A percentile compares a stretch with the other conserved stretches of the same genome.
Evolutionary conservation across 768 basidiomycete species (phyloP).

Genomic region (Phylloporus sp.): DNA sequence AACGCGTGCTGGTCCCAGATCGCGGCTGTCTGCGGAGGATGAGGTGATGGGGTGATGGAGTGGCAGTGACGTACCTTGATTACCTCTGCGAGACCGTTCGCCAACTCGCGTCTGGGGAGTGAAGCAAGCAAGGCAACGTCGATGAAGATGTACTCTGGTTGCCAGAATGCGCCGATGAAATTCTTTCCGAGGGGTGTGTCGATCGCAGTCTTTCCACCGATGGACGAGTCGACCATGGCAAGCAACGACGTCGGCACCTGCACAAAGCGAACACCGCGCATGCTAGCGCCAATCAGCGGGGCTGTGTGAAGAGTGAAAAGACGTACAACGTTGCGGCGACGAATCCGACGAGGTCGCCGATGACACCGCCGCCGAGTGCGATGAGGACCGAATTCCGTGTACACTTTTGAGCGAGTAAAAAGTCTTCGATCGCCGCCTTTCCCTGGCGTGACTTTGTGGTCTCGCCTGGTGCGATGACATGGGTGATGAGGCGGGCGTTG

Average conservation of each 20-base stretch:
- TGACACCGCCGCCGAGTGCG: slow-evolving; percentile 94
- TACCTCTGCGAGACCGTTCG: slow-evolving; percentile 99
- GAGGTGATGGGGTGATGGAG: neutral
- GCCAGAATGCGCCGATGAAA: slow-evolving; percentile 97
- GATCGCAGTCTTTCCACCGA: slow-evolving; percentile 99
- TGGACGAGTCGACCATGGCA: slow-evolving; percentile 97
- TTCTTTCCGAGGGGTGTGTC: slow-evolving; percentile 99
- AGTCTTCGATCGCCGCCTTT: slow-evolving; percentile 94
- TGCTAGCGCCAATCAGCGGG: slow-evolving; percentile 47
- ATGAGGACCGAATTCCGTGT: slow-evolving; percentile 91
- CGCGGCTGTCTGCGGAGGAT: slow-evolving; percentile 77
- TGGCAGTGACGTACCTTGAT: slow-evolving; percentile 66
- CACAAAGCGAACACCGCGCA: slow-evolving; percentile 94
- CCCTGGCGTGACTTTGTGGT: slow-evolving; percentile 87
- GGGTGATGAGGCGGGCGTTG: slow-evolving; percentile 61
- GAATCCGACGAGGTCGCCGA: slow-evolving; percentile 95
- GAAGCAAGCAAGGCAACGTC: slow-evolving; percentile 95
- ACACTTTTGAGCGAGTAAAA: slow-evolving; percentile 79
- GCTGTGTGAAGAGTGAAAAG: fast-evolving
- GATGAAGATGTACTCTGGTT: slow-evolving; percentile 96
- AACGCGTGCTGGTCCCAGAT: slow-evolving; percentile 96
- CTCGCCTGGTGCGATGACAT: slow-evolving; percentile 87
- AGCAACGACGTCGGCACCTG: slow-evolving; percentile 96
- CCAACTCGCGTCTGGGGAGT: slow-evolving; percentile 86
- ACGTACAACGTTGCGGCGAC: slow-evolving; percentile 95